A percentile compares a stretch with the other conserved stretches of the same genome.
phyloP scores from a whole-genome alignment of 2,329 filamentous ascomycete species.

The Pseudogymnoascus sp. region DNA sequence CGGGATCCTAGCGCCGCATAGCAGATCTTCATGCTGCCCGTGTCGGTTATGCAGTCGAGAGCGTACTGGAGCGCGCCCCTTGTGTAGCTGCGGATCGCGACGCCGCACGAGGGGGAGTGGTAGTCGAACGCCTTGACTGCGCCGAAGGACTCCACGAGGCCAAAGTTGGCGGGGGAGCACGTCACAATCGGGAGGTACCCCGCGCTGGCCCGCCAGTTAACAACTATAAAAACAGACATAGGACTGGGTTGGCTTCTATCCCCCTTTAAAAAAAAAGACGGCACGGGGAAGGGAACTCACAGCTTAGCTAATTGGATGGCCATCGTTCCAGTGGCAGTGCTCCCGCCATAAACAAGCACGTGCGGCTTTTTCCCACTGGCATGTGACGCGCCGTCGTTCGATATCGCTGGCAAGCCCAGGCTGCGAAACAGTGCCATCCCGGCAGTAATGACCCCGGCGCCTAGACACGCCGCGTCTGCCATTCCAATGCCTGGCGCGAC shows the following conservation, averaged over 20 bases:
- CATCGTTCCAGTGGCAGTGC: conserved; percentile 33
- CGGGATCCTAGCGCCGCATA: conserved; percentile 30
- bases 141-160: conserved; percentile 32
- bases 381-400: conserved; percentile 13
- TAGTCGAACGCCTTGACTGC: conserved; percentile 41
- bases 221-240: not conserved
- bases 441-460: conserved; percentile 23
- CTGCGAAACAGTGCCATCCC: conserved; percentile 27
- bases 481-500: conserved; percentile 21
- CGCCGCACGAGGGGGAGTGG: conserved; percentile 10
- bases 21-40: conserved; percentile 30
- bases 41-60: conserved; percentile 29
- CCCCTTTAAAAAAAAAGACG: conserved; percentile 7
- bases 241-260: too few relatives aligned
- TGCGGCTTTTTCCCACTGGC: conserved; percentile 9
- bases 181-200: conserved; percentile 35
- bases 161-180: conserved; percentile 36
- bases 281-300: conserved; percentile 17
- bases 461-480: conserved; percentile 21
- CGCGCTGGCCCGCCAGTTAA: conserved; percentile 18
- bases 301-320: conserved; percentile 34
- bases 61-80: conserved; percentile 25
- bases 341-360: conserved; percentile 38
- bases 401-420: conserved; percentile 23
- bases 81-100: conserved; percentile 30